Conservation (phyloP, 2,329 filamentous ascomycete genomes). For the Dryadomyces quercivorus region DNA sequence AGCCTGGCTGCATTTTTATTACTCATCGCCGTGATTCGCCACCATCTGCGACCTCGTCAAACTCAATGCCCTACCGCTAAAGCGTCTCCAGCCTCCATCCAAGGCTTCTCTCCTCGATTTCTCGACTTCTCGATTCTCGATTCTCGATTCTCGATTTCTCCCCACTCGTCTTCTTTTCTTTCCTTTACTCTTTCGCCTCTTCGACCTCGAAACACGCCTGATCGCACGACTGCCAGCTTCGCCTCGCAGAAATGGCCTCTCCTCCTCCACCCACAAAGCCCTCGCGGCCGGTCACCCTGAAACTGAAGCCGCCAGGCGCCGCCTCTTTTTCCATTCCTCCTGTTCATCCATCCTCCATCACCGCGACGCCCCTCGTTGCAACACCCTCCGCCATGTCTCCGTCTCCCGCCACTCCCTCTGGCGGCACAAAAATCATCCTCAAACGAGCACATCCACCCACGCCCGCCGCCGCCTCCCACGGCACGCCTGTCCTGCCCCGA, state of each 20-base stretch:
- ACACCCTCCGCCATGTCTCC: slow-evolving; percentile 12
- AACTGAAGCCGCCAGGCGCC: slow-evolving; percentile 8
- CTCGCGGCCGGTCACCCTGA: slow-evolving; percentile 10
- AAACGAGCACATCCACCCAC: slow-evolving; percentile 16
- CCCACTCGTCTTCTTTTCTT: background rate
- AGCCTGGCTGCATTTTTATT: background rate
- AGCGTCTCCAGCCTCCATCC: too few species aligned
- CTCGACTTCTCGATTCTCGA: background rate
- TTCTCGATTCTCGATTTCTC: background rate
- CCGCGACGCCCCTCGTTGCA: slow-evolving; percentile 5
- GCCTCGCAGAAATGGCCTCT: slow-evolving; percentile 6
- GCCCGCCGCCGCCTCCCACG: slow-evolving; percentile 19
- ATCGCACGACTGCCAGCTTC: background rate
- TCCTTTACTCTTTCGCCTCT: background rate
- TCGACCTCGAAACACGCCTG: background rate
- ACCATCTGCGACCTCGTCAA: background rate
- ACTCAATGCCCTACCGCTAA: background rate
- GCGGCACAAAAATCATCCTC: slow-evolving; percentile 16
- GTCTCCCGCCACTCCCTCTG: slow-evolving; percentile 8
- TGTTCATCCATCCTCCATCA: slow-evolving; percentile 3
- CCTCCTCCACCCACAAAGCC: slow-evolving; percentile 9
- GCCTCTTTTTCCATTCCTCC: background rate
- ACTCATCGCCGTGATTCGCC: background rate
- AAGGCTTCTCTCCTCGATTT: background rate
- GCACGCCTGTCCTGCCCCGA: slow-evolving; percentile 12